Conservation (phyloP, 768 basidiomycete species). For the Dioszegia aurantiaca region DNA sequence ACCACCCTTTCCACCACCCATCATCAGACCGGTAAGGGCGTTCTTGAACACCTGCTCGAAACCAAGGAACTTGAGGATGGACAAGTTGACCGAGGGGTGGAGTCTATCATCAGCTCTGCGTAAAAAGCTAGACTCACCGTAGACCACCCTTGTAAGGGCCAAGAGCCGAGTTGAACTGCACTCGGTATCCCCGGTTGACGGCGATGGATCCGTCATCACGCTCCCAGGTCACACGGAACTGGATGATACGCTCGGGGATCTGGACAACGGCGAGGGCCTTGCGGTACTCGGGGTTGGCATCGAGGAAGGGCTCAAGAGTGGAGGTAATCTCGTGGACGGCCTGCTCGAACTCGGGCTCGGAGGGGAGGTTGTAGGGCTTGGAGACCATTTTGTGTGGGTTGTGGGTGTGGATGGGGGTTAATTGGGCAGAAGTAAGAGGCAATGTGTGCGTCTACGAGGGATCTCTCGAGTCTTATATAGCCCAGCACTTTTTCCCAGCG, state of each 20-base stretch:
- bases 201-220: slow-evolving; percentile 65
- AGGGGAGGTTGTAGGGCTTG: slow-evolving; percentile 52
- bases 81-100: slow-evolving; percentile 74
- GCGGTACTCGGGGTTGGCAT: slow-evolving; percentile 65
- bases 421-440: no score
- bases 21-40: slow-evolving; percentile 69
- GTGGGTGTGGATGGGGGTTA: not conserved
- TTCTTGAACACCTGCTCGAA: slow-evolving; percentile 81
- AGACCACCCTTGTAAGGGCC: slow-evolving; percentile 78
- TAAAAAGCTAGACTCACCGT: slow-evolving; percentile 48
- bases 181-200: slow-evolving; percentile 71
- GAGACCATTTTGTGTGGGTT: slow-evolving; percentile 5
- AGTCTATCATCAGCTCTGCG: slow-evolving; percentile 47
- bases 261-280: slow-evolving; percentile 64
- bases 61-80: slow-evolving; percentile 79
- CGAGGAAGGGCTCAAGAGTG: slow-evolving; percentile 66
- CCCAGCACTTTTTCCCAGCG: slow-evolving; percentile 2
- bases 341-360: slow-evolving; percentile 72
- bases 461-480: slow-evolving; percentile 1
- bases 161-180: slow-evolving; percentile 74
- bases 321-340: slow-evolving; percentile 65
- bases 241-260: slow-evolving; percentile 56
- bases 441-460: no score
- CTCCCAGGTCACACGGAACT: slow-evolving; percentile 77
- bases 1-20: slow-evolving; percentile 78